phyloP scores from a whole-genome alignment of 441 rosid genomes.

The Melastoma candidum region DNA sequence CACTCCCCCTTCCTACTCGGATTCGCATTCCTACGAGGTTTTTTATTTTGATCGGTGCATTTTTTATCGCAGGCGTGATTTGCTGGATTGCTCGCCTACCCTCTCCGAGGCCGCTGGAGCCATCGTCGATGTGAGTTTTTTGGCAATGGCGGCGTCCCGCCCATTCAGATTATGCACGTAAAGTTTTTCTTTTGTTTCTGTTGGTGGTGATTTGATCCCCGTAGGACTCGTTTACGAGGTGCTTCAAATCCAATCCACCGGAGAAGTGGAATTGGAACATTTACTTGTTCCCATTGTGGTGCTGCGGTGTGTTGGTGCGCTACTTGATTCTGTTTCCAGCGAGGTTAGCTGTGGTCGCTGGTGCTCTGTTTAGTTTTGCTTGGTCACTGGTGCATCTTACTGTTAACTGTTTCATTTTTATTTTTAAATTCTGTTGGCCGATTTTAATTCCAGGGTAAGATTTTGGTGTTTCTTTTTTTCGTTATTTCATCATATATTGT shows the following conservation, averaged over 20 bases:
- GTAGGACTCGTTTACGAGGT: constrained; percentile 86
- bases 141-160: not conserved
- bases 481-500: too few relatives aligned
- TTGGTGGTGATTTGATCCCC: not conserved
- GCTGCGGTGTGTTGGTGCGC: constrained; percentile 75
- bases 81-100: constrained; percentile 79
- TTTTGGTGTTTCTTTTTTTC: too few relatives aligned
- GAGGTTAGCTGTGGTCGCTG: constrained; percentile 37
- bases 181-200: not conserved
- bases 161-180: too few relatives aligned
- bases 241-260: constrained; percentile 90
- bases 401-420: too few relatives aligned
- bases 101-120: constrained; percentile 98
- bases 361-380: too few relatives aligned
- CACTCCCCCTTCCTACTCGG: not conserved
- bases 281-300: constrained; percentile 85
- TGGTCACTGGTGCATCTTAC: too few relatives aligned
- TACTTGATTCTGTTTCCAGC: constrained; percentile 74
- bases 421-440: too few relatives aligned
- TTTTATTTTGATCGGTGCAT: not conserved
- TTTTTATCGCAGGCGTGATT: constrained; percentile 44
- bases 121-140: constrained; percentile 62
- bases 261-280: constrained; percentile 99
- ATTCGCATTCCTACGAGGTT: not conserved
- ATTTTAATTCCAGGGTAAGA: too few relatives aligned